Conservation (phyloP, 768 basidiomycete species). For the Rhodotorula diobovata region DNA sequence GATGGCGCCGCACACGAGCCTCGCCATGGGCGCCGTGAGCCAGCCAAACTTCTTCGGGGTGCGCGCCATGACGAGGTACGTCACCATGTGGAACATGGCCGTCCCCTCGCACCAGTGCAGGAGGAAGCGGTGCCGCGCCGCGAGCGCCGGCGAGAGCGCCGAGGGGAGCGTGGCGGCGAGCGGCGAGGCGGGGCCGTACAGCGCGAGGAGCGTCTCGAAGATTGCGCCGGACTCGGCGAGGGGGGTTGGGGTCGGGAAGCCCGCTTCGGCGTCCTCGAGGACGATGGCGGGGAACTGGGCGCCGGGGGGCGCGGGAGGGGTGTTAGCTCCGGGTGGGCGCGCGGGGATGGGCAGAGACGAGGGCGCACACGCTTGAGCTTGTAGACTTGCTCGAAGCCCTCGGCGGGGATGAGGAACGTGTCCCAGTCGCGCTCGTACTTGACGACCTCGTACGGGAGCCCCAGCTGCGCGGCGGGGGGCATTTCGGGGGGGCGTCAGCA, state of each 20-base stretch:
- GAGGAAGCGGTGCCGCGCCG: not conserved
- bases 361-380: not conserved
- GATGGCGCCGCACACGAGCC: not conserved
- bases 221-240: constrained; percentile 5
- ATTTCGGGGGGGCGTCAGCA: no score
- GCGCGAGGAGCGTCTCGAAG: not conserved
- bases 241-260: not conserved
- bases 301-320: not conserved
- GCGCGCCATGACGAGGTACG: not conserved
- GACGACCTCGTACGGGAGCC: not conserved
- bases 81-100: not conserved
- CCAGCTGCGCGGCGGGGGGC: not conserved
- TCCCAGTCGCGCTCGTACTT: not conserved
- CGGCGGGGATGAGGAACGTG: not conserved
- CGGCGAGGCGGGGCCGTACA: not conserved
- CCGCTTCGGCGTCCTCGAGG: not conserved
- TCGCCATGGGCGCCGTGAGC: not conserved
- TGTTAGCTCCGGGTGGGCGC: no score
- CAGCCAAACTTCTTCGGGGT: not conserved
- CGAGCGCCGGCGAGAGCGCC: not conserved
- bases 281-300: not conserved
- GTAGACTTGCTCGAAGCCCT: not conserved
- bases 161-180: not conserved
- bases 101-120: not conserved
- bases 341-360: no score